Base-by-base conservation (phyloP, 2,329 filamentous ascomycete genomes). In the Aspergillus phoenicis region DNA sequence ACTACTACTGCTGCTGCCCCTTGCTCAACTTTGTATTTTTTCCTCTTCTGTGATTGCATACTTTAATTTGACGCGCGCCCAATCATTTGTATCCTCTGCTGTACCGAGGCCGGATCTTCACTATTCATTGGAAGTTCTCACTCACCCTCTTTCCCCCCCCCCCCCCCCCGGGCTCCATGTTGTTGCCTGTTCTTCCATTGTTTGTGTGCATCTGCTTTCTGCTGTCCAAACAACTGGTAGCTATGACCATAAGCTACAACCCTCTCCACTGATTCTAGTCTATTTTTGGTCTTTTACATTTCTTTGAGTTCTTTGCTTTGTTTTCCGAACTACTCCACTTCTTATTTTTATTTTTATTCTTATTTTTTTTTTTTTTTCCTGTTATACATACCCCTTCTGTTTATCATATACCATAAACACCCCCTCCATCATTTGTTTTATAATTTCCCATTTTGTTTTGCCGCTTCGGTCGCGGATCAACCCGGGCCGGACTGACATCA, bases 401-500 rank as follows among this genome's bases (percentile, higher is more conserved):
- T 36, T 36, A 13, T 11, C 33, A 15, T 30, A 30, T 11, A 30
- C 28, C 28, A 26, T 10, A 36, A 13, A 36, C 11, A 13, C 33
- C 33, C 33, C 55, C 55, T 54, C 52, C 51, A 15, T 26, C 24
- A 28, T 28, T 5, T 20, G 17, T 28, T n/a, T 49, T 49, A 17
- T 30, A 5, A 17, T 30, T 33, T 33, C 6, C 30, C 5, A 17
- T 10, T 51, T 33, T 10, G 13, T 28, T 51, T 49, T 30, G 53
- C 41, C 53, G 60, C 39, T 39, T 56, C 51, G 49, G 48, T 58
- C 61, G 57, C 64, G 65, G 68, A 63, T 68, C 67, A 66, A 65
- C 63, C 58, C 58, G 63, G 61, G 58, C 63, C 58, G 64, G 64
- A 64, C 66, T 69, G 68, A 69, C 68, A 68, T 70, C 66, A 70